A percentile compares a stretch with the other conserved stretches of the same genome.
phyloP scores from a whole-genome alignment of 2,329 filamentous ascomycete genomes.

The Parastagonospora nodorum region DNA sequence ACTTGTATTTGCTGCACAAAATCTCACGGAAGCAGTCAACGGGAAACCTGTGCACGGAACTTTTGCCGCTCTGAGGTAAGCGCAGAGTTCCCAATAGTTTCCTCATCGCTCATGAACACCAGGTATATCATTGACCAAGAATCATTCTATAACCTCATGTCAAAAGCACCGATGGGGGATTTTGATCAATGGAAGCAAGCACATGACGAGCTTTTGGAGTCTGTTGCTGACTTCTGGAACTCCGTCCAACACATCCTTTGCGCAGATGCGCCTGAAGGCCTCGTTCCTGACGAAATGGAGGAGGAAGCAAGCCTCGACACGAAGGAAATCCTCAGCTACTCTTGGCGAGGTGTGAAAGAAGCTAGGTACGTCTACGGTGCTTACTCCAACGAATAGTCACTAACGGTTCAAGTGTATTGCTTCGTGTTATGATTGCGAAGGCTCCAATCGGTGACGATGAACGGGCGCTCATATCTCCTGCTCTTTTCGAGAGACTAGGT shows the following conservation, averaged over 20 bases:
- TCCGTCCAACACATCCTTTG: conserved; percentile 80
- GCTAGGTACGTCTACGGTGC: conserved; percentile 66
- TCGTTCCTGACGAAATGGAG: conserved; percentile 76
- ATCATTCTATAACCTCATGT: conserved; percentile 32
- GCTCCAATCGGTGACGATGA: conserved; percentile 38
- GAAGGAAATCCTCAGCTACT: conserved; percentile 91
- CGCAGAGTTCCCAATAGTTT: background rate
- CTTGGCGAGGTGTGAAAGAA: conserved; percentile 93
- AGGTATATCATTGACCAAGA: conserved; percentile 58
- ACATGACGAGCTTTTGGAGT: conserved; percentile 62
- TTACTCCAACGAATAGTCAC: background rate
- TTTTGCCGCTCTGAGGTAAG: conserved; percentile 45
- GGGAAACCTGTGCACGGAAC: conserved; percentile 54
- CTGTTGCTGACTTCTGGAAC: conserved; percentile 74
- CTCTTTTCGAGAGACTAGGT: conserved; percentile 70
- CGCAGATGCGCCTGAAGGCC: conserved; percentile 91
- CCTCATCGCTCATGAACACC: background rate
- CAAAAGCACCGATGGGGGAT: conserved; percentile 8
- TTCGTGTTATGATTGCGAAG: conserved; percentile 55
- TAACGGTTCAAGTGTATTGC: conserved; percentile 64
- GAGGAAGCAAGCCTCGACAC: conserved; percentile 74
- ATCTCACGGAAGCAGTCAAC: conserved; percentile 66
- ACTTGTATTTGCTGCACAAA: conserved; percentile 63
- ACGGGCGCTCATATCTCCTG: conserved; percentile 27
- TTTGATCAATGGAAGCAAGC: conserved; percentile 45